Evolutionary conservation across 2,329 filamentous ascomycete genomes (phyloP).

Genomic region (Lecanosticta acicola): DNA sequence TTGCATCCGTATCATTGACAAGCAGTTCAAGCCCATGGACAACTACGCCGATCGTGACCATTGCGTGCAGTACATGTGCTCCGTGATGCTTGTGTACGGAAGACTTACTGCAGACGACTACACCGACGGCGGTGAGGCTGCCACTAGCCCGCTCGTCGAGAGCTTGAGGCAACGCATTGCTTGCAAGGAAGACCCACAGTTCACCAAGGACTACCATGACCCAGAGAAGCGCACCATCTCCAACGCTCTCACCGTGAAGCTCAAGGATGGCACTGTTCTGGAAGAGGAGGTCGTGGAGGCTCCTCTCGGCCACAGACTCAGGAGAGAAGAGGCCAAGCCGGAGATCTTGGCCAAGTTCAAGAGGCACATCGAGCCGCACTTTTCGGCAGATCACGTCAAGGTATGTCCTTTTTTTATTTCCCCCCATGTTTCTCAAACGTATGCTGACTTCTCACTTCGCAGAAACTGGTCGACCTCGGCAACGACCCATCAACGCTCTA

Average conservation of each 20-base stretch:
- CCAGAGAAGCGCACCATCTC: constrained; percentile 90
- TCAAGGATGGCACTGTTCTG: constrained; percentile 88
- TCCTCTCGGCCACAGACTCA: constrained; percentile 82
- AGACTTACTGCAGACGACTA: constrained; percentile 92
- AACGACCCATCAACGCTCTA: constrained; percentile 71
- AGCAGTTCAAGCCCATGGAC: constrained; percentile 99
- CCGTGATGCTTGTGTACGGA: constrained; percentile 92
- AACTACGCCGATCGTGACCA: constrained; percentile 99
- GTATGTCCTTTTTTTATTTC: background rate
- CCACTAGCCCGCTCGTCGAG: constrained; percentile 82
- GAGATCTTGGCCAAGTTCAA: constrained; percentile 94
- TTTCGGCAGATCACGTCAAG: constrained; percentile 67
- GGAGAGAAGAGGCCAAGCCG: constrained; percentile 90
- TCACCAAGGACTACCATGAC: constrained; percentile 93
- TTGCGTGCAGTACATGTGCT: constrained; percentile 99
- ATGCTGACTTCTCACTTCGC: background rate
- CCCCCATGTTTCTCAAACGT: background rate
- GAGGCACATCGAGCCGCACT: constrained; percentile 83
- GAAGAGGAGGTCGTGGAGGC: constrained; percentile 91
- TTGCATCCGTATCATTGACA: constrained; percentile 98
- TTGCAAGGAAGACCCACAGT: constrained; percentile 87
- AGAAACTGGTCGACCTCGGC: constrained; percentile 71
- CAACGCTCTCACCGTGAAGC: constrained; percentile 89
- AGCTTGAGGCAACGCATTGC: constrained; percentile 87
- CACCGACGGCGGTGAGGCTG: constrained; percentile 84